Evolutionary conservation across 2,329 filamentous ascomycete genomes (phyloP), one percentile per base, ranked within the genome.

Genomic region (Xylaria sp.): DNA sequence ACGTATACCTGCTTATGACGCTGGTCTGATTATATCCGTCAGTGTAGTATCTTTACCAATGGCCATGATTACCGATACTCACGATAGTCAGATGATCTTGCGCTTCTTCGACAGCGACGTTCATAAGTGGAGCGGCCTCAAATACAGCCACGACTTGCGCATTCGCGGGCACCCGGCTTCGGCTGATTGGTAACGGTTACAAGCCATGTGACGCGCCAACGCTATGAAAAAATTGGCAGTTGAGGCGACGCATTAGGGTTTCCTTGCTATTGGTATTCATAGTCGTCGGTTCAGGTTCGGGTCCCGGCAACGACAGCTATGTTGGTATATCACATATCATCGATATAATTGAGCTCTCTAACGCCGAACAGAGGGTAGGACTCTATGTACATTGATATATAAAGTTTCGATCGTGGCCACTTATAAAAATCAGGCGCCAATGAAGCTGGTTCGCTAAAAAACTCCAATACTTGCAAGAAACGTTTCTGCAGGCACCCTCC

Each of bases 101-200:
- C 87, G 89, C 70, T 81, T 81, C 0, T 77, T 85, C 0, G 78
- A 80, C 0, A 78, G 81, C 3, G 76, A 80, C 0, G 79, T 83
- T 37, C 80, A 78, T 1, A 81, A 81, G 80, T 1, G 81, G 82
- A 0, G 83, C 83, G 0, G 87, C 84, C 0, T 78, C 88, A 15
- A 81, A 85, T 28, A 82, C 89, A 54, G 86, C 85, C 2, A 89
- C 87, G 0, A 89, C 87, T 0, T 78, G 89, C 2, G 81, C 84
- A 0, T 89, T 87, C 68, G 84, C 85, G 0, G 83, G 86, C 25
- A 86, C 81, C 0, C 78, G 87, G 31, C 87, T 87, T 3, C 78
- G 80, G 5, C 83, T 82, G 3, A 82, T 74, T 65, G 74, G 80
- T 18, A 78, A 77, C 10, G 65, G 59, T 46, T 78, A 76, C 76